Evolutionary conservation across 2,329 filamentous ascomycete species (phyloP).

Genomic region (Ophiostoma sp.): DNA sequence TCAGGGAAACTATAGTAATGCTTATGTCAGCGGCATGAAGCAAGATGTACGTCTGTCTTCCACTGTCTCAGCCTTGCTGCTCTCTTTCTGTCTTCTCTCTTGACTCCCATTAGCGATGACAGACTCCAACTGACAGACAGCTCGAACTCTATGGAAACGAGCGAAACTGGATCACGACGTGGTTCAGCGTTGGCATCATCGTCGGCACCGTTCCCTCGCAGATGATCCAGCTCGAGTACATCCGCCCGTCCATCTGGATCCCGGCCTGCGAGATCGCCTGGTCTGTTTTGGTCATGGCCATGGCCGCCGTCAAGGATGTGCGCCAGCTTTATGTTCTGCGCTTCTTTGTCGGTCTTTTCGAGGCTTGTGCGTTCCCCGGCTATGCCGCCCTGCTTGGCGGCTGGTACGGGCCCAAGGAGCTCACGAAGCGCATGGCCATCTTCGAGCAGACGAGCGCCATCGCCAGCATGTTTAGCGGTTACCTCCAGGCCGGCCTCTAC

Average conservation of each 20-base stretch:
- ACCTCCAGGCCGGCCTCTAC: constrained; percentile 52
- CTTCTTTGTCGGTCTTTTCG: constrained; percentile 33
- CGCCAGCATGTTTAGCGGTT: constrained; percentile 57
- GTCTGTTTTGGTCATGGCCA: constrained; percentile 31
- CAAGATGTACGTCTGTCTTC: neutral
- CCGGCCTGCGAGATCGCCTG: constrained; percentile 31
- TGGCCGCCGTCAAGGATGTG: constrained; percentile 32
- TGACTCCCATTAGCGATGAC: too few species aligned
- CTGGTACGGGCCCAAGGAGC: constrained; percentile 55
- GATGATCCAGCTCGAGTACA: constrained; percentile 39
- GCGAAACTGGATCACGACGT: constrained; percentile 36
- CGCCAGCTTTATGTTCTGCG: constrained; percentile 32
- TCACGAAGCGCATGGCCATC: constrained; percentile 55
- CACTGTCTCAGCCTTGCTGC: neutral
- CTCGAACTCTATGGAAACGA: constrained; percentile 37
- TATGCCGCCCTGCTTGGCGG: constrained; percentile 25
- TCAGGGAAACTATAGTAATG: constrained; percentile 34
- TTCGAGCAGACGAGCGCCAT: constrained; percentile 55
- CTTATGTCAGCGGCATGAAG: constrained; percentile 38
- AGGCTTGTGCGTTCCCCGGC: constrained; percentile 26
- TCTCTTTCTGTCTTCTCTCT: neutral
- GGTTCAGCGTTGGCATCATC: constrained; percentile 46
- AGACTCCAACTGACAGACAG: constrained; percentile 28
- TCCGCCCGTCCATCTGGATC: constrained; percentile 32
- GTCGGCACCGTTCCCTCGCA: constrained; percentile 58